Evolutionary conservation across 306 rosid genomes (phyloP).

Genomic region (Acacia melanoxylon): DNA sequence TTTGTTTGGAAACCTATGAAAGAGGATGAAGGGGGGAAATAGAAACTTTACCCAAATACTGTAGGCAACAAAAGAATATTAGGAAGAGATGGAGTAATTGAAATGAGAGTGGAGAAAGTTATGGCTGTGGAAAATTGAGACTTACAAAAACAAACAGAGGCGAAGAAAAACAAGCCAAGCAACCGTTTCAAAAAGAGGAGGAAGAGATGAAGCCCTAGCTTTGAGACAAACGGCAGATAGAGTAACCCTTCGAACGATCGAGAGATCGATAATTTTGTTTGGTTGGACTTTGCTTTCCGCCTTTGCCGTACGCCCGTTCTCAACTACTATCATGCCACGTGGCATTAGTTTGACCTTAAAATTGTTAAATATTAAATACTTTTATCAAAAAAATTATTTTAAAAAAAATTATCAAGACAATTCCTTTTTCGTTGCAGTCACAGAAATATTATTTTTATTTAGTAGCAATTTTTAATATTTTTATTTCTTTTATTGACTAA

Average conservation of each 20-base stretch:
- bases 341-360: not conserved
- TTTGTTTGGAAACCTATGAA: constrained; percentile 32
- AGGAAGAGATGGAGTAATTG: not conserved
- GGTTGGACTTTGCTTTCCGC: constrained; percentile 6
- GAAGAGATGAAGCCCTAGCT: not conserved
- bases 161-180: constrained; percentile 19
- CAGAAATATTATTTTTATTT: too few species aligned
- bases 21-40: not conserved
- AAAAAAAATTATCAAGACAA: too few species aligned
- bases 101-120: not conserved
- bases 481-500: too few species aligned
- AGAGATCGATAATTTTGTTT: not conserved
- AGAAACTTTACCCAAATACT: not conserved
- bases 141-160: constrained; percentile 40
- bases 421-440: too few species aligned
- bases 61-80: not conserved
- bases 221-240: constrained; percentile 9
- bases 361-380: too few species aligned
- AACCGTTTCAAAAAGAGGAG: not conserved
- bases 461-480: too few species aligned
- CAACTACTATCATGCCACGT: not conserved
- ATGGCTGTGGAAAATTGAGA: constrained; percentile 14
- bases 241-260: constrained; percentile 14
- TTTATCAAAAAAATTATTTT: too few species aligned
- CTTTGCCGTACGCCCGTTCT: not conserved